Evolutionary conservation across 1,284 basidiomycete species (phyloP), one percentile per base, ranked within the genome.

Genomic region (Mycena citricolor): DNA sequence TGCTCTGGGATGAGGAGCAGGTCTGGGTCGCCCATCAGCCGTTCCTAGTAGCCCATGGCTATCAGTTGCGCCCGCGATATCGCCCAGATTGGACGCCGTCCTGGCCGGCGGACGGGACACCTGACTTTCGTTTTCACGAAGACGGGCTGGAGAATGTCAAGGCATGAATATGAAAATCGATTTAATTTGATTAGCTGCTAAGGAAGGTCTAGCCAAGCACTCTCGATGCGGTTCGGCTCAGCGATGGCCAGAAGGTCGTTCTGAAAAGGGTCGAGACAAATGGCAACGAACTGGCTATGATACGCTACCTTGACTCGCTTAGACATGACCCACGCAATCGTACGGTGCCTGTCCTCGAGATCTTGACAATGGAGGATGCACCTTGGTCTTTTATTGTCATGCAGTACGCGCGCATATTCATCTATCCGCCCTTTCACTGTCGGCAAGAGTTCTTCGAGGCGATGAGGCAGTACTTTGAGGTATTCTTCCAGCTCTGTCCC

Each of bases 1-100:
- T n/a, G n/a, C n/a, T n/a, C n/a, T n/a, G n/a, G n/a, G n/a, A n/a
- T n/a, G n/a, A n/a, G n/a, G n/a, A n/a, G n/a, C n/a, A n/a, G n/a
- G n/a, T n/a, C 24, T 52, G 50, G 50, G 37, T 48, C 8, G 31
- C 34, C 19, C 36, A 8, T 12, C 42, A 52, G 13, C 45, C 45
- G 8, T 44, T 47, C 13, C 39, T 52, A 5, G 14, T 38, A 0
- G 17, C 25, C 2, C 19, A 26, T 8, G 50, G 50, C 14, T 52
- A 52, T 33, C 38, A 44, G 16, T 36, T 52, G 4, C 45, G 46
- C 8, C 31, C 42, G 2, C 42, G 50, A 2, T 52, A 41, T 25
- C 39, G 24, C 4, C 42, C 45, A 0, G 50, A 42, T 13, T 52
- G 50, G 50, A n/a, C 39, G 8, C 46, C 50, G 4, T 52, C 50